A percentile compares a stretch with the other conserved stretches of the same genome.
Evolutionary conservation across 2,329 filamentous ascomycete genomes (phyloP).

Genomic region (Teratosphaeriaceae sp.): DNA sequence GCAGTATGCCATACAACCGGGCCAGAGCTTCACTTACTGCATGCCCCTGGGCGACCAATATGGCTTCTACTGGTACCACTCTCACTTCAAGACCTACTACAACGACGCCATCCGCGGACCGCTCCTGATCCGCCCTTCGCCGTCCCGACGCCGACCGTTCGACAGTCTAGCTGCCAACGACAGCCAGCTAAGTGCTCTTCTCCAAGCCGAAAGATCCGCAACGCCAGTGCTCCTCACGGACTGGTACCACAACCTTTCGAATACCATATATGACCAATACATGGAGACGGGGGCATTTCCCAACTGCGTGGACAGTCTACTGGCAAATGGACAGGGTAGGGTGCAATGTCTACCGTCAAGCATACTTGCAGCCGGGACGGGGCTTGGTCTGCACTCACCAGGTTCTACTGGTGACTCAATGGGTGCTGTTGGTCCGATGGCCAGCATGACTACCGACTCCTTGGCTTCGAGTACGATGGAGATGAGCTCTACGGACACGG

Average conservation of each 20-base stretch:
- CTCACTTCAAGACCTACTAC: background rate
- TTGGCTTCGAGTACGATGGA: background rate
- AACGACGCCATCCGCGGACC: constrained; percentile 1
- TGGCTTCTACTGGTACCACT: constrained; percentile 2
- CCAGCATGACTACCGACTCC: background rate
- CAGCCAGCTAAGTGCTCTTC: background rate
- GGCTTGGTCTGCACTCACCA: background rate
- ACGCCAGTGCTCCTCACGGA: background rate
- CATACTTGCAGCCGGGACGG: background rate
- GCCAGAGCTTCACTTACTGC: background rate
- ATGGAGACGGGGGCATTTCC: background rate
- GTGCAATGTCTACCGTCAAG: background rate
- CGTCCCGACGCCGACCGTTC: background rate
- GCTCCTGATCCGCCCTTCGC: background rate
- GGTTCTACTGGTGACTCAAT: no score
- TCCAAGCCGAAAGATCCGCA: background rate
- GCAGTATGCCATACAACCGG: background rate
- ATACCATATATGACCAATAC: background rate
- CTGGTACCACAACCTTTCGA: background rate
- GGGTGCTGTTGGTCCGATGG: no score
- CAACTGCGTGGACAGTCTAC: background rate
- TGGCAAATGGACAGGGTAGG: background rate
- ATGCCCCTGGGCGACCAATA: background rate
- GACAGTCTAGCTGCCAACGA: background rate
- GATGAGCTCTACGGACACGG: background rate